Evolutionary conservation across 768 basidiomycete species (phyloP), one percentile per base, ranked within the genome.

Genomic region (Trametes sanguinea): DNA sequence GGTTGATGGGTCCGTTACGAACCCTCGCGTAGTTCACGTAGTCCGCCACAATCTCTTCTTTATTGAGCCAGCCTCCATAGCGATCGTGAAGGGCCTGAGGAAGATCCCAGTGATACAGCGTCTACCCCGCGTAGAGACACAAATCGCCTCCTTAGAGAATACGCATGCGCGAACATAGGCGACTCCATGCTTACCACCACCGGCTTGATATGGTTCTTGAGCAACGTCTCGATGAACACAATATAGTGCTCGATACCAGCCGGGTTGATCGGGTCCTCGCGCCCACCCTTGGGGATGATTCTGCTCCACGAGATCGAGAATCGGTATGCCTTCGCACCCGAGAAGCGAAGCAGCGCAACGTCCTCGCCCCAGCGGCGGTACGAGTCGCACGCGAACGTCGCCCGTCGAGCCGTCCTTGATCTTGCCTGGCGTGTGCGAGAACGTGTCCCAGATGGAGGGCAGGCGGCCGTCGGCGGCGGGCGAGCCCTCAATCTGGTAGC

Each of bases 261-360:
- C 51, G 75, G 69, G 67, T 81, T 84, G 57, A 85, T 69, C 1
- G 78, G 74, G 61, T 81, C 82, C 60, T 78, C 69, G 1, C 76
- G 68, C 4, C 80, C 81, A 4, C 81, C 80, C 1, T 73, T 64
- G 6, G 83, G 83, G 51, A 85, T 81, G 56, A 84, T 73, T n/a
- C 83, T 69, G n/a, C 79, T 76, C 83, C 83, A 85, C 6, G 80
- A 73, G 56, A 85, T 69, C 11, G 81, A 82, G 71, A 85, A 83
- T 13, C 83, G 74, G 66, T 83, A 84, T 13, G 79, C 73, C 47
- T 79, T 79, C 16, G 78, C 80, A 13, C 80, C 81, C 44, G 81
- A 77, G 10, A 73, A 67, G 57, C 77, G 78, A 65, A 85, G 71
- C 8, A 83, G 74, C 30, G 73, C 74, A 39, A 83, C 67, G 67